Conservation (phyloP, 495 filamentous ascomycete species). For the Penicilliopsis zonata region DNA sequence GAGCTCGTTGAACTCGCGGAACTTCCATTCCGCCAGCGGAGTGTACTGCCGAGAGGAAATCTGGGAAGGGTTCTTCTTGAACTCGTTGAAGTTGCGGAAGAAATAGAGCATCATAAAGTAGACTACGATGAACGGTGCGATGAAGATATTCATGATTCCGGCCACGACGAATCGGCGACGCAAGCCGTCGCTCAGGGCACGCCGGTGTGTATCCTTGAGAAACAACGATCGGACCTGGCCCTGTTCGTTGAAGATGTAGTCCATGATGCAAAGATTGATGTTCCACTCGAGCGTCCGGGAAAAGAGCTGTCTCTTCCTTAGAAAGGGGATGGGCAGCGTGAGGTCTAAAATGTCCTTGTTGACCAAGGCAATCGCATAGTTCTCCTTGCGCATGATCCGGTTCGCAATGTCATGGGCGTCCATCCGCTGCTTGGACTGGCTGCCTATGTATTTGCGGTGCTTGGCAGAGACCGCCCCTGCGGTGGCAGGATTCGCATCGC, state of each 20-base stretch:
- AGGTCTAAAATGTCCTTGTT: constrained; percentile 93
- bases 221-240: constrained; percentile 76
- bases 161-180: constrained; percentile 66
- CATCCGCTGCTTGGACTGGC: constrained; percentile 86
- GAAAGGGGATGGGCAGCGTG: constrained; percentile 72
- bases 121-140: constrained; percentile 70
- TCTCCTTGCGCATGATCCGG: constrained; percentile 89
- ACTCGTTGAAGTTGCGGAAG: constrained; percentile 89
- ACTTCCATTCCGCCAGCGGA: constrained; percentile 92
- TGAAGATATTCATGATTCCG: constrained; percentile 74
- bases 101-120: constrained; percentile 82
- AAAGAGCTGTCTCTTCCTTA: constrained; percentile 65
- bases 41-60: constrained; percentile 80
- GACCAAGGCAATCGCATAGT: constrained; percentile 90
- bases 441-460: constrained; percentile 59
- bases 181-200: constrained; percentile 63
- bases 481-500: constrained; percentile 79
- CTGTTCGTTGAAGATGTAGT: constrained; percentile 83
- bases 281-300: constrained; percentile 81
- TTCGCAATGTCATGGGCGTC: constrained; percentile 97
- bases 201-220: constrained; percentile 68
- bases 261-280: constrained; percentile 74
- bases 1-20: constrained; percentile 95
- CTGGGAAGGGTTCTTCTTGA: constrained; percentile 80
- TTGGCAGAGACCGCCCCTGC: constrained; percentile 50